phyloP scores from a whole-genome alignment of 176 grass and related monocot species.

The Hordeum marinum region DNA sequence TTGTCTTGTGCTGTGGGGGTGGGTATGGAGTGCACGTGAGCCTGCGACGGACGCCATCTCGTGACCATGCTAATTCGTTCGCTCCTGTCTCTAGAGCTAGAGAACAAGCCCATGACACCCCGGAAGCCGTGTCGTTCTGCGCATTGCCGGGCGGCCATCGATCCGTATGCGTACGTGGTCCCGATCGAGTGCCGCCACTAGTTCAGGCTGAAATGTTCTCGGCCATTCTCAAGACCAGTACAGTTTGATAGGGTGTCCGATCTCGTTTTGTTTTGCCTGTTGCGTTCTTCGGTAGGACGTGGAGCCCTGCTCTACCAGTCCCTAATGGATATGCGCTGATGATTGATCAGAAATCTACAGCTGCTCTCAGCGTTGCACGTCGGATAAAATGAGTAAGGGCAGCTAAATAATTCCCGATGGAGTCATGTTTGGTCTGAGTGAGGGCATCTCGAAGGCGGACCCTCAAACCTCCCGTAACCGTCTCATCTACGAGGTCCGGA shows the following conservation, averaged over 20 bases:
- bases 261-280: neutral
- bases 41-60: neutral
- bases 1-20: neutral
- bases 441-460: too few species aligned
- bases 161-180: neutral
- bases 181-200: neutral
- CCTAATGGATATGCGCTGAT: neutral
- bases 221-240: neutral
- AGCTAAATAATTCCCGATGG: too few species aligned
- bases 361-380: too few species aligned
- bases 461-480: too few species aligned
- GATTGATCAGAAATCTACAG: too few species aligned
- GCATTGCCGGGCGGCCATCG: neutral
- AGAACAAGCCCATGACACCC: constrained; percentile 27
- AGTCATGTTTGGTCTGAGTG: too few species aligned
- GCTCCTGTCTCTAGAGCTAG: neutral
- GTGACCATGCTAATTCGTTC: constrained; percentile 18
- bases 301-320: neutral
- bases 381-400: too few species aligned
- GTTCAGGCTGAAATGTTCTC: neutral
- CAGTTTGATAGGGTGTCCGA: neutral
- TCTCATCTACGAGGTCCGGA: too few species aligned
- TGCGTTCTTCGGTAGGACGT: neutral
- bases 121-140: neutral
- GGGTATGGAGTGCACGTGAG: constrained; percentile 35